Conservation (phyloP, 2,329 filamentous ascomycete species). For the Chrysosphaeria jannelii region DNA sequence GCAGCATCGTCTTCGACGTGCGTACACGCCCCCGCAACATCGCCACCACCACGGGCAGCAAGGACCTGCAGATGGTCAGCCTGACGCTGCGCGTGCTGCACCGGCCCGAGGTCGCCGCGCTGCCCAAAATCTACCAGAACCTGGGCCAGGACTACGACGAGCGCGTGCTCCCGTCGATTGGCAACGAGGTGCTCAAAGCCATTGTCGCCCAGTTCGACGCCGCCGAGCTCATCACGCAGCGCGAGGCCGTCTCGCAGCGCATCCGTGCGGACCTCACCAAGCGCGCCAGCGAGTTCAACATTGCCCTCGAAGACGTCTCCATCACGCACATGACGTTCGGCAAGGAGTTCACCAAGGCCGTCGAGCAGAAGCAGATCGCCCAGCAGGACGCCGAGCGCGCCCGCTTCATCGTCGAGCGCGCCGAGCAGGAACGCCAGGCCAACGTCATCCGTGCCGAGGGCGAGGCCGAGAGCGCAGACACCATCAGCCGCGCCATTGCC, state of each 20-base stretch:
- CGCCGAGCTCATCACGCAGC: conserved; percentile 92
- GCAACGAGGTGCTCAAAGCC: conserved; percentile 95
- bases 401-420: conserved; percentile 92
- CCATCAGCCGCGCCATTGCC: conserved; percentile 67
- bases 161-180: conserved; percentile 83
- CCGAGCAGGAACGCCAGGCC: conserved; percentile 94
- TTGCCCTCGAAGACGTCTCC: conserved; percentile 90
- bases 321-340: conserved; percentile 99
- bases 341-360: conserved; percentile 91
- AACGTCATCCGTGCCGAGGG: conserved; percentile 96
- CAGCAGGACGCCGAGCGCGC: conserved; percentile 96
- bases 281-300: conserved; percentile 93
- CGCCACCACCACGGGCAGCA: conserved; percentile 86
- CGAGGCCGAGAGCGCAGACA: conserved; percentile 87
- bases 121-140: conserved; percentile 64
- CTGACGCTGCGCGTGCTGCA: conserved; percentile 98
- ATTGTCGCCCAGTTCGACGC: conserved; percentile 98
- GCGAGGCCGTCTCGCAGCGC: conserved; percentile 82
- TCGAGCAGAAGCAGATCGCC: conserved; percentile 99
- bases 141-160: conserved; percentile 91
- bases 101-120: conserved; percentile 54
- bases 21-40: conserved; percentile 94
- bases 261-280: conserved; percentile 80
- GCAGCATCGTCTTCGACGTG: conserved; percentile 84
- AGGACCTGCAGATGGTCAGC: conserved; percentile 99